Percentiles rank a stretch among this genome's conserved stretches.
Conservation (phyloP, 2,329 filamentous ascomycete genomes). For the Aulographum hederae region DNA sequence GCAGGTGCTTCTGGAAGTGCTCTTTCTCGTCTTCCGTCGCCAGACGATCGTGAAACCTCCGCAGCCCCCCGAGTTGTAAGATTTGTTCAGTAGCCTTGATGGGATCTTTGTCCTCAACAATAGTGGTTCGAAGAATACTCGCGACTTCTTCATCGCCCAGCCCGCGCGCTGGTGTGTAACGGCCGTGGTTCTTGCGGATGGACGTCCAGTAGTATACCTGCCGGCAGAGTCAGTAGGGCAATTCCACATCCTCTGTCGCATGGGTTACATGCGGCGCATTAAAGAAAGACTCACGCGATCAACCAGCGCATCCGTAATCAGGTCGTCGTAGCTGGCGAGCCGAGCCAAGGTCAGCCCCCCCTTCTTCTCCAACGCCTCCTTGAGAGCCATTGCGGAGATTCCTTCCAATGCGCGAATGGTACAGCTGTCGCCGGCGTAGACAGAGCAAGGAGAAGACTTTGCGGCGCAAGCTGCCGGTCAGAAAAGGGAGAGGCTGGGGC, state of each 20-base stretch:
- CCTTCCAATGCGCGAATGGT: too few relatives aligned
- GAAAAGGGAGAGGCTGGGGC: not conserved
- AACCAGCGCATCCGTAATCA: constrained; percentile 84
- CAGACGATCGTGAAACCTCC: constrained; percentile 49
- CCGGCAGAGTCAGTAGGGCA: constrained; percentile 6
- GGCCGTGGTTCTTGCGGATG: constrained; percentile 82
- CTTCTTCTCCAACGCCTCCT: constrained; percentile 35
- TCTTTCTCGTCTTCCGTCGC: constrained; percentile 64
- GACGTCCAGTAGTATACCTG: constrained; percentile 93
- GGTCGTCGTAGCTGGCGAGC: constrained; percentile 84
- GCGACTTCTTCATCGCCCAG: constrained; percentile 48
- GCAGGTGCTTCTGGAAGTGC: constrained; percentile 70
- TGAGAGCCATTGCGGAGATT: constrained; percentile 19
- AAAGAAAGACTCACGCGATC: constrained; percentile 58
- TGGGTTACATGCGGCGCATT: not conserved
- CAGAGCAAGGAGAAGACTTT: not conserved
- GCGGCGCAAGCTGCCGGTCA: not conserved
- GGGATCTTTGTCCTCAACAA: constrained; percentile 59
- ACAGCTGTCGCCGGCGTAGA: not conserved
- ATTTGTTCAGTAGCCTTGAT: constrained; percentile 53
- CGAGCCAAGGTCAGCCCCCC: constrained; percentile 70
- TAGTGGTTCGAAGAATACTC: constrained; percentile 40
- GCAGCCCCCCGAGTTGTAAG: constrained; percentile 53
- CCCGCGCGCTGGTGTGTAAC: constrained; percentile 70
- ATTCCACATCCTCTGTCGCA: not conserved